A percentile compares a stretch with the other conserved stretches of the same genome.
Conservation (phyloP, 2,329 filamentous ascomycete species). For the Neoarthrinium moseri region DNA sequence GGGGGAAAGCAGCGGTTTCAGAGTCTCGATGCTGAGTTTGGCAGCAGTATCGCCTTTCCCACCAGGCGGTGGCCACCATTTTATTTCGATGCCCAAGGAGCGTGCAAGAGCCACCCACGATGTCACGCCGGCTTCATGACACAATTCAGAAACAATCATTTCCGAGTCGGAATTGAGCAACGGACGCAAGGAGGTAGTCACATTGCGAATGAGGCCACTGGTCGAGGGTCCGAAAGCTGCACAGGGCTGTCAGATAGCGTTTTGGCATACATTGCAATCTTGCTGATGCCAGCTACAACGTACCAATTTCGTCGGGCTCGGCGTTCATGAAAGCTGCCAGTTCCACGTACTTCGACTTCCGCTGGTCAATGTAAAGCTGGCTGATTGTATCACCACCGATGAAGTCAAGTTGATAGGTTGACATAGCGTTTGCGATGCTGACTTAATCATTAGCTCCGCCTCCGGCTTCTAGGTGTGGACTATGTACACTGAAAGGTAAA, state of each 20-base stretch:
- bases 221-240: constrained; percentile 67
- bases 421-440: constrained; percentile 4
- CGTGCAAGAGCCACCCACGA: constrained; percentile 70
- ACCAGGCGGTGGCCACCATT: constrained; percentile 63
- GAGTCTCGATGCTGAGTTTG: constrained; percentile 53
- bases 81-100: constrained; percentile 58
- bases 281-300: neutral
- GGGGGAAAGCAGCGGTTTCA: constrained; percentile 57
- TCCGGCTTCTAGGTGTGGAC: too few relatives aligned
- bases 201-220: constrained; percentile 74
- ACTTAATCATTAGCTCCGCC: neutral
- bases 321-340: neutral
- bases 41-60: constrained; percentile 45
- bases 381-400: neutral
- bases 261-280: neutral
- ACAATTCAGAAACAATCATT: constrained; percentile 68
- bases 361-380: neutral
- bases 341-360: neutral
- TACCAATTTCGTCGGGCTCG: constrained; percentile 1
- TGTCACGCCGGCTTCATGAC: constrained; percentile 77
- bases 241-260: neutral
- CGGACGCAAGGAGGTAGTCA: constrained; percentile 50
- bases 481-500: neutral
- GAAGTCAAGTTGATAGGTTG: constrained; percentile 5
- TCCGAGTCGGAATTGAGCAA: constrained; percentile 58